These are phyloP conservation scores for Lotus japonicus DNA, from an alignment of 306 rosid species.

Conservation along the genomic window DNA sequence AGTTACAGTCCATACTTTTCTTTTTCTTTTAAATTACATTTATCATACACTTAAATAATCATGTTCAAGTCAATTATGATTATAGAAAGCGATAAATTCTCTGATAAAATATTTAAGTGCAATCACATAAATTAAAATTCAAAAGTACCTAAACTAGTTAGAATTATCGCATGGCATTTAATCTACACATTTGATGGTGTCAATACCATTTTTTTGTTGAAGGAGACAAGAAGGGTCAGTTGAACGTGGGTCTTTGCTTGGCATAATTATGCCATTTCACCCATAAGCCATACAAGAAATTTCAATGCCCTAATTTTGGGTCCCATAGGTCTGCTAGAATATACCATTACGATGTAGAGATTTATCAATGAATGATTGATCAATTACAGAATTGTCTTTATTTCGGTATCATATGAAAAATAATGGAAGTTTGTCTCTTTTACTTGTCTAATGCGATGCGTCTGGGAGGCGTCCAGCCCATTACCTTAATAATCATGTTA, in stretches of 20 bases:
- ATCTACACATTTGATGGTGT: too few species aligned
- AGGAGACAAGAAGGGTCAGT: constrained; percentile 63
- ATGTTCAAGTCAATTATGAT: too few species aligned
- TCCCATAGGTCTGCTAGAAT: constrained; percentile 36
- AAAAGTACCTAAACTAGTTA: too few species aligned
- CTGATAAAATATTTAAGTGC: too few species aligned
- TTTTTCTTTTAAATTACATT: too few species aligned
- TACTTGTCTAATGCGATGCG: not conserved
- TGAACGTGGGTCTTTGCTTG: constrained; percentile 49
- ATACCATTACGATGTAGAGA: constrained; percentile 23
- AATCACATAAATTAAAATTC: too few species aligned
- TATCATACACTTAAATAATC: too few species aligned
- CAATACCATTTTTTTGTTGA: constrained; percentile 25
- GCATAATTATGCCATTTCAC: constrained; percentile 30
- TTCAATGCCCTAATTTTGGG: constrained; percentile 35
- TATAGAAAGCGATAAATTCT: too few species aligned
- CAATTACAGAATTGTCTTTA: constrained; percentile 54
- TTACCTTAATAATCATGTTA: not conserved
- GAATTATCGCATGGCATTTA: too few species aligned
- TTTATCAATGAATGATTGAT: constrained; percentile 45
- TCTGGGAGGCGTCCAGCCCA: constrained; percentile 13
- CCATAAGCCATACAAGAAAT: constrained; percentile 35
- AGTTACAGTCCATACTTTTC: too few species aligned
- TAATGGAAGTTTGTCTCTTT: not conserved
- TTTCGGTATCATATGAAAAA: constrained; percentile 15